Conservation (phyloP, 345 rosid species). For the Triadica sebifera region DNA sequence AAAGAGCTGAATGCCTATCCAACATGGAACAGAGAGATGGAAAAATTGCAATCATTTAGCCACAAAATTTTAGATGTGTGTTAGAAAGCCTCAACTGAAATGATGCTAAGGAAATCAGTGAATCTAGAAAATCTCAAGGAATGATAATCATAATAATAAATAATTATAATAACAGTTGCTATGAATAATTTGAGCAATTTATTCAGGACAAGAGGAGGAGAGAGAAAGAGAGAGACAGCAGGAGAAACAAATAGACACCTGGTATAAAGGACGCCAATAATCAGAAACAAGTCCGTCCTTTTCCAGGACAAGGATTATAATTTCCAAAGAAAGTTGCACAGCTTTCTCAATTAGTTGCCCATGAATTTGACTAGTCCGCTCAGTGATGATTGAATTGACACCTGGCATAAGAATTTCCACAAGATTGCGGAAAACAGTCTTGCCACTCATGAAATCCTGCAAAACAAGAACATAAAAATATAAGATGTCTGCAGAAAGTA, state of each 20-base stretch:
- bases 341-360: conserved; percentile 88
- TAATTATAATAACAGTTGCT: too few species aligned
- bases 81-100: background rate
- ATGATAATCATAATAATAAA: too few species aligned
- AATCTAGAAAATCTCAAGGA: too few species aligned
- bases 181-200: background rate
- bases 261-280: conserved; percentile 93
- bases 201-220: background rate
- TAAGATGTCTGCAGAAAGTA: background rate
- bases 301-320: conserved; percentile 71
- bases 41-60: background rate
- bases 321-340: conserved; percentile 82
- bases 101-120: background rate
- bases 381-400: conserved; percentile 68
- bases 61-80: background rate
- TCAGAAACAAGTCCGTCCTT: conserved; percentile 78
- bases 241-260: conserved; percentile 38
- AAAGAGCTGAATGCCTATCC: background rate
- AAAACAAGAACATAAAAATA: conserved; percentile 9
- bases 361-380: conserved; percentile 67
- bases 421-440: conserved; percentile 76
- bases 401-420: conserved; percentile 84
- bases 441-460: conserved; percentile 99
- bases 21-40: background rate
- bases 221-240: background rate